phyloP scores from a whole-genome alignment of 768 basidiomycete genomes.

The Holtermanniella nyarrowii region DNA sequence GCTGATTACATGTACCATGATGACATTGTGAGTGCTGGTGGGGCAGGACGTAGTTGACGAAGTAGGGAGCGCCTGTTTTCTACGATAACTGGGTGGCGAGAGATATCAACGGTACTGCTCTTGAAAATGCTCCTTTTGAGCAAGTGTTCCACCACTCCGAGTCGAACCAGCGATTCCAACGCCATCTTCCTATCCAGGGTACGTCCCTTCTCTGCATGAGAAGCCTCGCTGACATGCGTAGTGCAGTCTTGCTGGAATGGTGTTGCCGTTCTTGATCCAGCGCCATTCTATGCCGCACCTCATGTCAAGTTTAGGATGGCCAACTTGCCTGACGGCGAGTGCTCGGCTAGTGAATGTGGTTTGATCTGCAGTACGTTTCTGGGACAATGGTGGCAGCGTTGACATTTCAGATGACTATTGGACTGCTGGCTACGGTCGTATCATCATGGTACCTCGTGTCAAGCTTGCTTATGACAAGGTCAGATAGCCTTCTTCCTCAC shows the following conservation, averaged over 20 bases:
- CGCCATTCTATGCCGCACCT: slow-evolving; percentile 83
- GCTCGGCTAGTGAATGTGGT: slow-evolving; percentile 89
- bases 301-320: slow-evolving; percentile 97
- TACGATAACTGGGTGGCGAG: slow-evolving; percentile 87
- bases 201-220: slow-evolving; percentile 3
- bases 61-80: slow-evolving; percentile 73
- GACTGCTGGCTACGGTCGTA: slow-evolving; percentile 88
- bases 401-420: slow-evolving; percentile 66
- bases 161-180: slow-evolving; percentile 71
- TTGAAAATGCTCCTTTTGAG: slow-evolving; percentile 97
- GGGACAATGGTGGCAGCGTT: background rate
- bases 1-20: slow-evolving; percentile 99
- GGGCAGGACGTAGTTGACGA: background rate
- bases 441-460: slow-evolving; percentile 95
- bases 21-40: slow-evolving; percentile 57
- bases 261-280: slow-evolving; percentile 87
- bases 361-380: slow-evolving; percentile 63
- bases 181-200: slow-evolving; percentile 78
- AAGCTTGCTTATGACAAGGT: slow-evolving; percentile 91
- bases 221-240: slow-evolving; percentile 5
- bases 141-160: slow-evolving; percentile 74
- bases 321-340: slow-evolving; percentile 71
- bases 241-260: slow-evolving; percentile 99
- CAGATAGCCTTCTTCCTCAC: slow-evolving; percentile 21
- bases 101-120: slow-evolving; percentile 95